phyloP scores from a whole-genome alignment of 2,329 filamentous ascomycete genomes.

The Penicillium verrucosum region DNA sequence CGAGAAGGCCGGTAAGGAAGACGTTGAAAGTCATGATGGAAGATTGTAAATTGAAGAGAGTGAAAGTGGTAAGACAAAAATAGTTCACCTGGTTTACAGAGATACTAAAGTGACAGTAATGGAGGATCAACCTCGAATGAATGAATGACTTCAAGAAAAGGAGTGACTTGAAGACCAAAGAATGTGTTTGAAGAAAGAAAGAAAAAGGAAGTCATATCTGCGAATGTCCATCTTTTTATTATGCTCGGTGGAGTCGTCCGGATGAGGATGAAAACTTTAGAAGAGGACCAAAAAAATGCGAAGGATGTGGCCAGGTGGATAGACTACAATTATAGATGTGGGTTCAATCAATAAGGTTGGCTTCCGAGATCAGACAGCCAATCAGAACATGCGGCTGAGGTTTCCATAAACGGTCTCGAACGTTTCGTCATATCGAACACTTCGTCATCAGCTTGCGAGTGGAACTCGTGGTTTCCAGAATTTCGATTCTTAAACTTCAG shows the following conservation, averaged over 20 bases:
- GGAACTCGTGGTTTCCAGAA: slow-evolving; percentile 1
- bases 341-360: slow-evolving; percentile 5
- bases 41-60: slow-evolving; percentile 5
- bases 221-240: neutral
- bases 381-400: slow-evolving; percentile 1
- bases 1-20: slow-evolving; percentile 21
- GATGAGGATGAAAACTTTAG: neutral
- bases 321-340: slow-evolving; percentile 8
- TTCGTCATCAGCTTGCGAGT: slow-evolving; percentile 3
- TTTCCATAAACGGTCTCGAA: slow-evolving; percentile 7
- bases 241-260: neutral
- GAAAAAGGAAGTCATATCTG: neutral
- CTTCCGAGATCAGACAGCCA: neutral
- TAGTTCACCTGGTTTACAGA: slow-evolving; percentile 1
- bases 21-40: slow-evolving; percentile 17
- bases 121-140: slow-evolving; percentile 9
- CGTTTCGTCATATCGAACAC: slow-evolving; percentile 4
- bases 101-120: slow-evolving; percentile 7
- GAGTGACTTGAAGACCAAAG: slow-evolving; percentile 13
- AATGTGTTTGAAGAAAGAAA: slow-evolving; percentile 8
- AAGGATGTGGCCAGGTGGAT: slow-evolving; percentile 6
- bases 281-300: neutral
- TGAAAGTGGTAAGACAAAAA: slow-evolving; percentile 1
- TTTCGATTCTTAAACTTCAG: neutral
- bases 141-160: slow-evolving; percentile 10